Conservation (phyloP, 805 yeast species). For the Metschnikowia similis region DNA sequence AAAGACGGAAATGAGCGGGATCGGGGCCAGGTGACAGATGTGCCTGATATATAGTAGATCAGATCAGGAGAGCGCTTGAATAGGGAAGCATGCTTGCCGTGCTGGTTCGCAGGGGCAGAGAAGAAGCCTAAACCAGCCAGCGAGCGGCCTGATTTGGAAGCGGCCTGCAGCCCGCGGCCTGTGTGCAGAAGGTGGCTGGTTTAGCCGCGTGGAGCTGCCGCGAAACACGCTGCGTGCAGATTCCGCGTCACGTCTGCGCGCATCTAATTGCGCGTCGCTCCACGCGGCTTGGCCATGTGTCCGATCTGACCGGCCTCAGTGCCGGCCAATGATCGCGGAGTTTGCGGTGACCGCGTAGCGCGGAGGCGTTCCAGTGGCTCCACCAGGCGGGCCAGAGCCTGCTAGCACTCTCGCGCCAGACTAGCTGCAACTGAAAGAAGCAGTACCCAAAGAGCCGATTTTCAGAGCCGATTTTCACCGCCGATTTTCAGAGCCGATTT, state of each 20-base stretch:
- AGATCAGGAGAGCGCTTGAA: conserved; percentile 3
- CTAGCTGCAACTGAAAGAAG: no score
- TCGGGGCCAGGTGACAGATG: not conserved
- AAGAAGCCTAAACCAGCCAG: conserved; percentile 6
- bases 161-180: not conserved
- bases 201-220: not conserved
- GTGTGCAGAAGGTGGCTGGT: conserved; percentile 1
- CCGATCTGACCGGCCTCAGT: not conserved
- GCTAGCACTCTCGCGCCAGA: no score
- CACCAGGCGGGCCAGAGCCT: no score
- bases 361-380: no score
- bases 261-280: not conserved
- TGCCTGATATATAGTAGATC: conserved; percentile 1
- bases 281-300: not conserved
- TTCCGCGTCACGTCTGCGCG: not conserved
- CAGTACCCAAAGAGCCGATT: no score
- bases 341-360: no score
- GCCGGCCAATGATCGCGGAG: not conserved
- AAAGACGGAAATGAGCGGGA: not conserved
- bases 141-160: conserved; percentile 3
- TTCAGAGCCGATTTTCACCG: no score
- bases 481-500: no score
- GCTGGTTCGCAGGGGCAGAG: conserved; percentile 5
- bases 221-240: not conserved
- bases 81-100: conserved; percentile 4